Conservation (phyloP, 1,284 basidiomycete species). For the Melanopsichium pennsylvanicum region DNA sequence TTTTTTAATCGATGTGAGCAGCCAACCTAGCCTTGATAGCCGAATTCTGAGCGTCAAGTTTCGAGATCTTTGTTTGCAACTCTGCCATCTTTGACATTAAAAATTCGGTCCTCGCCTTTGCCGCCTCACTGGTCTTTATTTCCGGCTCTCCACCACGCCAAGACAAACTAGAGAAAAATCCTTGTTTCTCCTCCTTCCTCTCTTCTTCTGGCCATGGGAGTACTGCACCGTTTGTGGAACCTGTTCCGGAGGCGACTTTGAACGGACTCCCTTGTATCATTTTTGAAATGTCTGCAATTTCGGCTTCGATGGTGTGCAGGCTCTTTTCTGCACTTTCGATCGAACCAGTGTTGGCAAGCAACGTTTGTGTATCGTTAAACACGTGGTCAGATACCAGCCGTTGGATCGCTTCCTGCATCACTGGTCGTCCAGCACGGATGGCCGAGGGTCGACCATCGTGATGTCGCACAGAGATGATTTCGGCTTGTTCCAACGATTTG, state of each 20-base stretch:
- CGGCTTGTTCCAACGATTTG: constrained; percentile 86
- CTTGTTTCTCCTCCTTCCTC: constrained; percentile 3
- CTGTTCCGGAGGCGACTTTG: constrained; percentile 54
- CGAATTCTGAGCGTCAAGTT: constrained; percentile 34
- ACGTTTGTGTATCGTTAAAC: constrained; percentile 83
- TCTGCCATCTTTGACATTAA: constrained; percentile 78
- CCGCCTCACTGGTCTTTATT: constrained; percentile 69
- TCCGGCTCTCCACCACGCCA: not conserved
- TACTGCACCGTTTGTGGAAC: constrained; percentile 18
- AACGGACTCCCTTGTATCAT: constrained; percentile 63
- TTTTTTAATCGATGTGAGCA: constrained; percentile 9
- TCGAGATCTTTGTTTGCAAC: constrained; percentile 73
- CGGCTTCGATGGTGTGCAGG: constrained; percentile 78
- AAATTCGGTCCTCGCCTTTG: constrained; percentile 74
- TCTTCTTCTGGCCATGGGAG: constrained; percentile 3
- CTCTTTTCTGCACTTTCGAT: constrained; percentile 75
- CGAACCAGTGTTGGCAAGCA: constrained; percentile 68
- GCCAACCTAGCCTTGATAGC: constrained; percentile 40
- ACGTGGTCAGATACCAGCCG: constrained; percentile 78
- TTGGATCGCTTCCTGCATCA: constrained; percentile 85
- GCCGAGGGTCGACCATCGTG: constrained; percentile 82
- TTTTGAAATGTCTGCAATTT: constrained; percentile 70
- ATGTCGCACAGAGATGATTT: constrained; percentile 82
- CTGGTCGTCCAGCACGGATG: constrained; percentile 87
- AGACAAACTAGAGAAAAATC: constrained; percentile 4